Base-by-base conservation (phyloP, 2,329 filamentous ascomycete species). In the Fusarium globosum region DNA sequence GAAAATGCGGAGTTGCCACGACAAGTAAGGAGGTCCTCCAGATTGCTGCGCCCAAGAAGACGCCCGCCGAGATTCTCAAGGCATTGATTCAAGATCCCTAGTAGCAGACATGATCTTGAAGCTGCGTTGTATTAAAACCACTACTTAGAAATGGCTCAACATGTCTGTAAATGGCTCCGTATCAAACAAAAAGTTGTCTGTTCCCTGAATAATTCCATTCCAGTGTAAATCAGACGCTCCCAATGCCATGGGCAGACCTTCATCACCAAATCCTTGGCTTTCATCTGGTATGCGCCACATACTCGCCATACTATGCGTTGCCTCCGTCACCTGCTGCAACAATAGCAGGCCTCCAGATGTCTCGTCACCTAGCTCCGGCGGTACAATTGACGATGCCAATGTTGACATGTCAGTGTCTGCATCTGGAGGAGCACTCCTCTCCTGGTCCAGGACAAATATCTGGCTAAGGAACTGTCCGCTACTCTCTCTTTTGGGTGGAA, bases 141-240 rank as follows among this genome's bases (percentile, higher is more conserved):
- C 30, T 33, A 13, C 30, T 13, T 33, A 33, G 21, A 51, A 46
- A 28, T 63, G 61, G 5, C 61, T 41, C 7, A 63, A 10, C 26
- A 63, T 61, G 15, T 63, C 55, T 0, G 41, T 43, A 3, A 63
- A 61, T 15, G 56, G 55, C 55, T 63, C 61, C 5, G 55, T 63
- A 33, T 63, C 61, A 7, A 63, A 63, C 20, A 63, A n/a, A n/a
- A 63, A 61, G 11, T 41, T 63, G 11, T 63, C 61, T 3, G 61
- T 63, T 35, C 55, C 42, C 9, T 63, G 61, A 1, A 63, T 42
- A 23, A 63, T 28, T 1, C 42, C 61, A 35, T 41, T 48, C 55
- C 61, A 63, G 35, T 63, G 41, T 2, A 48, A 9, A 16, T 63
- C 55, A 1, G n/a, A 26, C 2, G n/a, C 39, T 1, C n/a, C 42